Conservation (phyloP, 148 eudicot genomes). For the Vaccinium vitisidaea region DNA sequence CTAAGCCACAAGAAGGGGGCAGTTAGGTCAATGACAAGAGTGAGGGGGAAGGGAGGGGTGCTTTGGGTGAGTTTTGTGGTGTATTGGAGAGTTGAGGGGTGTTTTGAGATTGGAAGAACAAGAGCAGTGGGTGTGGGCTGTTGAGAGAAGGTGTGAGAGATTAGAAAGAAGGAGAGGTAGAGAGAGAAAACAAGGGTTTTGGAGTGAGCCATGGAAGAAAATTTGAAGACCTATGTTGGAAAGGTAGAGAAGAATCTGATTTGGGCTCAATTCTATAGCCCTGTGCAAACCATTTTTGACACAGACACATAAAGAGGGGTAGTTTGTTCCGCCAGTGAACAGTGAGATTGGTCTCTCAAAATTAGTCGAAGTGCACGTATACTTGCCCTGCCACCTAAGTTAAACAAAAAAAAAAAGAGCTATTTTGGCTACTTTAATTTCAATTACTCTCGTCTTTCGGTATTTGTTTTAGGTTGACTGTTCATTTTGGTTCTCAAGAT, state of each 20-base stretch:
- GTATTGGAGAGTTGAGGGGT: conserved; percentile 13
- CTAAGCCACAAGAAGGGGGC: conserved; percentile 21
- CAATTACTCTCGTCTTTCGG: no score
- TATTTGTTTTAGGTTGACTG: no score
- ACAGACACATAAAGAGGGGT: no score
- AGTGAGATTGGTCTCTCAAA: no score
- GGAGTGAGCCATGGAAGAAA: conserved; percentile 16
- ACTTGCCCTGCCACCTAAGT: no score
- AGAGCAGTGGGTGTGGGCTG: conserved; percentile 9
- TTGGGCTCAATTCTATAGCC: neutral
- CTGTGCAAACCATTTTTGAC: no score
- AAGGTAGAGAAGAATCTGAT: neutral
- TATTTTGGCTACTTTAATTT: no score
- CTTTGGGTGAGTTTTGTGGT: conserved; percentile 11
- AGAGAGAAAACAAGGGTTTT: neutral
- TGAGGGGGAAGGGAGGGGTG: conserved; percentile 17
- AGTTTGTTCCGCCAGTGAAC: no score
- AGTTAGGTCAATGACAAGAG: conserved; percentile 9
- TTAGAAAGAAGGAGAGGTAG: neutral
- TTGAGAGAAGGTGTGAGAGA: conserved; percentile 7
- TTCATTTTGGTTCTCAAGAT: no score
- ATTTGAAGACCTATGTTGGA: neutral
- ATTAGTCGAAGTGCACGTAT: no score
- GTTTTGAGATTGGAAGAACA: conserved; percentile 22
- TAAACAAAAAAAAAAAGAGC: no score